A percentile compares a stretch with the other conserved stretches of the same genome.
Conservation (phyloP, 192 early-diverging fungal genomes). For the Kappamyces sp. region DNA sequence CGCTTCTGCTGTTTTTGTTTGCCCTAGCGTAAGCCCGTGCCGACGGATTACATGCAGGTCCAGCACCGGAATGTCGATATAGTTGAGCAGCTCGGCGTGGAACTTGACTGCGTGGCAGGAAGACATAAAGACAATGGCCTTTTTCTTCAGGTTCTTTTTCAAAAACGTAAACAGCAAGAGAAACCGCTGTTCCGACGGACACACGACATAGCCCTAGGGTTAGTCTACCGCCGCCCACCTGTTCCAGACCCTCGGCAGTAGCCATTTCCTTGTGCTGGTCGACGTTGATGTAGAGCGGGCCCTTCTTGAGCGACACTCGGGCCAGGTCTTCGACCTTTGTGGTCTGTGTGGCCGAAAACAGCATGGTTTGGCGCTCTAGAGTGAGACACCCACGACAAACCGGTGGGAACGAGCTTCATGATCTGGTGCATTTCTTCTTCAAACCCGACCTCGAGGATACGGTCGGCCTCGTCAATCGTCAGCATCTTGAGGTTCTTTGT, state of each 20-base stretch:
- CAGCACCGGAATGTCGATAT: slow-evolving; percentile 97
- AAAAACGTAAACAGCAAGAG: slow-evolving; percentile 98
- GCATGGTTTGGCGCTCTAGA: slow-evolving; percentile 81
- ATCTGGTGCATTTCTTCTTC: slow-evolving; percentile 99
- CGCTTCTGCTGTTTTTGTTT: slow-evolving; percentile 98
- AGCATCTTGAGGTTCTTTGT: slow-evolving; percentile 91
- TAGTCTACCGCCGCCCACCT: slow-evolving; percentile 27
- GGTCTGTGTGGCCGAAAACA: slow-evolving; percentile 99
- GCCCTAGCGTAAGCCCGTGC: slow-evolving; percentile 44
- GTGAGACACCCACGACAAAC: slow-evolving; percentile 24
- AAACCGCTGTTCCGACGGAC: slow-evolving; percentile 88
- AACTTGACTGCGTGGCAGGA: slow-evolving; percentile 97
- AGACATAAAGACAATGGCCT: slow-evolving; percentile 98
- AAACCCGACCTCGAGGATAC: slow-evolving; percentile 96
- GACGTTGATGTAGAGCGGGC: slow-evolving; percentile 98
- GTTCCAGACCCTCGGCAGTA: slow-evolving; percentile 93
- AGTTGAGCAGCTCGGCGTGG: slow-evolving; percentile 95
- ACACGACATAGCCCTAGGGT: slow-evolving; percentile 82
- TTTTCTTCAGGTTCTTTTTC: slow-evolving; percentile 95
- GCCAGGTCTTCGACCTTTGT: slow-evolving; percentile 98
- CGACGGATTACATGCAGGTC: slow-evolving; percentile 74
- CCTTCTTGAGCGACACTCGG: slow-evolving; percentile 92
- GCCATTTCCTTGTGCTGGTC: slow-evolving; percentile 93
- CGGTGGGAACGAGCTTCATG: slow-evolving; percentile 83
- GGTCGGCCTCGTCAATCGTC: slow-evolving; percentile 95